These are phyloP conservation scores for Paecilomyces niveus DNA, from an alignment of 2,329 filamentous ascomycete species.

Conservation along the genomic window DNA sequence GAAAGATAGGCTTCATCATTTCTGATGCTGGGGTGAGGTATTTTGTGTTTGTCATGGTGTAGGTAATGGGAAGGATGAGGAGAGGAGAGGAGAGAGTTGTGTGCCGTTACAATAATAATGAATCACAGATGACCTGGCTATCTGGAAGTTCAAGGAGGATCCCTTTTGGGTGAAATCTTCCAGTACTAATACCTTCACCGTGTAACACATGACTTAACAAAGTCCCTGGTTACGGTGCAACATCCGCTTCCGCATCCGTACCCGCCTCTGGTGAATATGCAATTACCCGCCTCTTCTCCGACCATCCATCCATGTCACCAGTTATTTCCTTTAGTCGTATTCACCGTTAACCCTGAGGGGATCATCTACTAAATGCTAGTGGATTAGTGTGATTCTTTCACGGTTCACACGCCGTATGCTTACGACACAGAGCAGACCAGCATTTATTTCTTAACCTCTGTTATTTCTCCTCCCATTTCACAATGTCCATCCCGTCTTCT, in stretches of 20 bases:
- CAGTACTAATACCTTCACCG: neutral
- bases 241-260: conserved; percentile 17
- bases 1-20: conserved; percentile 22
- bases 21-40: conserved; percentile 7
- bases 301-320: neutral
- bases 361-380: neutral
- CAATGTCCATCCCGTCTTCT: neutral
- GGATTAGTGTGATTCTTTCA: neutral
- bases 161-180: neutral
- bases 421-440: neutral
- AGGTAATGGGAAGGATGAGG: neutral
- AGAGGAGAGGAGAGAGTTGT: neutral
- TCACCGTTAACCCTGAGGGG: neutral
- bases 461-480: neutral
- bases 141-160: neutral
- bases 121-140: neutral
- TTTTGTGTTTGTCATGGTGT: conserved; percentile 8
- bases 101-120: neutral
- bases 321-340: neutral
- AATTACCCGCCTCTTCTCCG: neutral
- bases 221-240: neutral
- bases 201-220: neutral
- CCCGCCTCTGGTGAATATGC: conserved; percentile 4
- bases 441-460: neutral
- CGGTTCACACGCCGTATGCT: neutral